Evolutionary conservation across 75 land plant genomes (phyloP).

Genomic region (Sequoia sempervirens): DNA sequence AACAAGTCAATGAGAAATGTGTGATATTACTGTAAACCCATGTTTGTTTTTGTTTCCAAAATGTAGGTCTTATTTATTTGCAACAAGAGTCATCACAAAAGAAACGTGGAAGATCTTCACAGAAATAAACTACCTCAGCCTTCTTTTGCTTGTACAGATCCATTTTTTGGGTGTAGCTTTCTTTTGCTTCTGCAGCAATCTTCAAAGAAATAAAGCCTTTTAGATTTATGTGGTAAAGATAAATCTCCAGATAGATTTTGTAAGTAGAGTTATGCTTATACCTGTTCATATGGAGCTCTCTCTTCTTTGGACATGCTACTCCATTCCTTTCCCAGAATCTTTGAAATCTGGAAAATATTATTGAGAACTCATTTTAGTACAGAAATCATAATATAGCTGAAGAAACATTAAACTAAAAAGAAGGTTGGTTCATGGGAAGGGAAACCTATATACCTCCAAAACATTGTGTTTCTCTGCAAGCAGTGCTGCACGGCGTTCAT

Average conservation of each 20-base stretch:
- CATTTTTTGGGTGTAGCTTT: conserved; percentile 59
- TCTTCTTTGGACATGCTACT: conserved; percentile 56
- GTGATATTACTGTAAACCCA: too few species aligned
- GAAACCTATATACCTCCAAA: conserved; percentile 38
- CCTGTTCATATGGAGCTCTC: conserved; percentile 71
- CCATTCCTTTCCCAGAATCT: conserved; percentile 87
- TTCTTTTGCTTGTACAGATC: conserved; percentile 71
- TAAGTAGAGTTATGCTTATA: conserved; percentile 5
- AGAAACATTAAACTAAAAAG: background rate
- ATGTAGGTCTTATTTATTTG: too few species aligned
- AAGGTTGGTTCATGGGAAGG: background rate
- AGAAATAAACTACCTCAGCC: conserved; percentile 36
- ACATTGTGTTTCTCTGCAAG: conserved; percentile 47
- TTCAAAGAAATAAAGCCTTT: conserved; percentile 9
- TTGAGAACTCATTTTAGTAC: background rate
- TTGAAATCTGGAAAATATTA: conserved; percentile 38
- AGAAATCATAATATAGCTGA: background rate
- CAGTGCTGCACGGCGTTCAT: conserved; percentile 61
- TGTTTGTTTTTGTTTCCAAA: too few species aligned
- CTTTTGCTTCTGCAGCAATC: conserved; percentile 68
- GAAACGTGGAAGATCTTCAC: background rate
- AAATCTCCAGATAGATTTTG: background rate
- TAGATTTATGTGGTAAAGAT: background rate
- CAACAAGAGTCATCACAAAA: background rate
- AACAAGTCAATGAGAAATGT: too few species aligned